Evolutionary conservation across 208 protist species (phyloP).

Genomic region (Leishmania amazonensis): DNA sequence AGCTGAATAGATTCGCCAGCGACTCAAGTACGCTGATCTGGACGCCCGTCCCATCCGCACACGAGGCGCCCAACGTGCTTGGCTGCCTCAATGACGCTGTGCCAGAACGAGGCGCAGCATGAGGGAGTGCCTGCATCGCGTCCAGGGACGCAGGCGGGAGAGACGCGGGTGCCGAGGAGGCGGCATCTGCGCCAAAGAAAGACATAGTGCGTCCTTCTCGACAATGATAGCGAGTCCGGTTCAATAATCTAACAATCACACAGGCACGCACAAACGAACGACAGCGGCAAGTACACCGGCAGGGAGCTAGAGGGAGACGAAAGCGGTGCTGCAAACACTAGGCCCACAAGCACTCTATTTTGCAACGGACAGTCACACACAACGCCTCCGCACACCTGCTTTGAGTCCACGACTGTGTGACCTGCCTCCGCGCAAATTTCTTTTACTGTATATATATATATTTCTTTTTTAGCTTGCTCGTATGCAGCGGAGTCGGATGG

Average conservation of each 20-base stretch:
- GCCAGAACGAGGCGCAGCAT: neutral
- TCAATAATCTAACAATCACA: neutral
- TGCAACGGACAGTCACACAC: neutral
- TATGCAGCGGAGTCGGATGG: neutral
- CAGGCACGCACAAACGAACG: no score
- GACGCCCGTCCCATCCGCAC: neutral
- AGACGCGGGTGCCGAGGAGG: neutral
- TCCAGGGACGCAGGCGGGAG: neutral
- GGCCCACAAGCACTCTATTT: neutral
- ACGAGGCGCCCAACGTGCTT: no score
- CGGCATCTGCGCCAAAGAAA: neutral
- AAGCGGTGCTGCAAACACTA: neutral
- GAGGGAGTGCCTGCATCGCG: neutral
- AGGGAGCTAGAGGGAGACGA: neutral
- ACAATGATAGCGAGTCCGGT: neutral
- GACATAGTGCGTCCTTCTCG: neutral
- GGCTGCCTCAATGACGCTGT: neutral
- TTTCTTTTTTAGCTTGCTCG: neutral
- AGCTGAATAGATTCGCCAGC: slow-evolving; percentile 6
- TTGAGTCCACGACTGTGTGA: neutral
- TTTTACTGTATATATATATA: neutral
- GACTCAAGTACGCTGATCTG: slow-evolving; percentile 4
- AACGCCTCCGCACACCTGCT: neutral
- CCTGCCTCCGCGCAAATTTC: neutral
- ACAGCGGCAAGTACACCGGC: neutral